Conservation (phyloP, 495 filamentous ascomycete genomes). For the Jackrogersella multiformis region DNA sequence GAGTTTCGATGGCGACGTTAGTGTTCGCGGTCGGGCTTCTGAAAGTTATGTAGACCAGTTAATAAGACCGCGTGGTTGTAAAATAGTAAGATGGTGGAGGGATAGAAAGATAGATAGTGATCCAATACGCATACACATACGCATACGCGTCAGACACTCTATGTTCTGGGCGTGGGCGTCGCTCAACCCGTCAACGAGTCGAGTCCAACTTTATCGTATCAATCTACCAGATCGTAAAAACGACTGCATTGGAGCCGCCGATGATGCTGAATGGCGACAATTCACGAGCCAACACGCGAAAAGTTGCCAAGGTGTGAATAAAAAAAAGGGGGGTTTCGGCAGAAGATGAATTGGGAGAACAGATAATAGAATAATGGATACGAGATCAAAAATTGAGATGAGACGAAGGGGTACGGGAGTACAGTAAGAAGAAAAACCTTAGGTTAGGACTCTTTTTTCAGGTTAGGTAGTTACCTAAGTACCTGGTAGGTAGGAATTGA, state of each 20-base stretch:
- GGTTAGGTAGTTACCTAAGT: too few species aligned
- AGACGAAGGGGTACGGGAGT: constrained; percentile 35
- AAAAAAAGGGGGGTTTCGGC: constrained; percentile 13
- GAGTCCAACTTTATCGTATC: constrained; percentile 28
- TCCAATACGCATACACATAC: constrained; percentile 30
- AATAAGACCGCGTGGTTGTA: not conserved
- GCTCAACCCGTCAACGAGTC: constrained; percentile 25
- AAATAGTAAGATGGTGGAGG: not conserved
- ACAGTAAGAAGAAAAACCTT: constrained; percentile 13
- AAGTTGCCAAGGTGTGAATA: constrained; percentile 11
- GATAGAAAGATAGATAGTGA: constrained; percentile 9
- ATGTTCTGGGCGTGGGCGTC: constrained; percentile 14
- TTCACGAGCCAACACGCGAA: constrained; percentile 10
- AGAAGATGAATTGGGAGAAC: constrained; percentile 18
- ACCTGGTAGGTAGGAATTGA: too few species aligned
- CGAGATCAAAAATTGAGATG: constrained; percentile 25
- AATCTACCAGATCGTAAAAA: constrained; percentile 33
- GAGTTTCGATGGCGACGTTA: constrained; percentile 12
- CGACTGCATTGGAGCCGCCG: constrained; percentile 31
- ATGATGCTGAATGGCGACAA: constrained; percentile 20
- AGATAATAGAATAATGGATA: constrained; percentile 26
- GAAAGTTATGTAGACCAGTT: not conserved
- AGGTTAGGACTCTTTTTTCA: not conserved
- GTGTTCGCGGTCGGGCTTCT: constrained; percentile 4
- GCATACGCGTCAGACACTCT: constrained; percentile 39